These are phyloP conservation scores for Hypoxylon sp. DNA, from an alignment of 2,329 filamentous ascomycete genomes.

Conservation along the genomic window DNA sequence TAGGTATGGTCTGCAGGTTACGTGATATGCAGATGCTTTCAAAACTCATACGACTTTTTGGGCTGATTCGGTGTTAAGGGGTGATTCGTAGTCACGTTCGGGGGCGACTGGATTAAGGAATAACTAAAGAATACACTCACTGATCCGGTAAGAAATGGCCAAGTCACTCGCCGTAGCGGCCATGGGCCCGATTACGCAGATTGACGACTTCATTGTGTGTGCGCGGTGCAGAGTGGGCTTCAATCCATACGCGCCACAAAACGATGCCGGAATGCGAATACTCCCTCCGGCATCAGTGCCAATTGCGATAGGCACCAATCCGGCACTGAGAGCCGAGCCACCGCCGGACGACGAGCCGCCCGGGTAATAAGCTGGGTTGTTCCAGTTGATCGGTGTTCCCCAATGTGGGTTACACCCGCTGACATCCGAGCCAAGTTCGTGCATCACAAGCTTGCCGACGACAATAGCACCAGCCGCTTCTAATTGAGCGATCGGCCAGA, in stretches of 20 bases:
- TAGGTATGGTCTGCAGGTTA: too few relatives aligned
- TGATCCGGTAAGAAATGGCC: conserved; percentile 84
- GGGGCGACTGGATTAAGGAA: not conserved
- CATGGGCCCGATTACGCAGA: conserved; percentile 80
- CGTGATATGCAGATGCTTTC: too few relatives aligned
- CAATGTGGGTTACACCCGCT: conserved; percentile 85
- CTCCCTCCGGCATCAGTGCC: conserved; percentile 84
- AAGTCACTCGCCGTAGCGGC: conserved; percentile 83
- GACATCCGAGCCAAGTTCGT: conserved; percentile 84
- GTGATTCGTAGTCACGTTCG: too few relatives aligned
- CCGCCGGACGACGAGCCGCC: conserved; percentile 86
- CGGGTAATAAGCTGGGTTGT: conserved; percentile 82
- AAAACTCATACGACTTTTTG: too few relatives aligned
- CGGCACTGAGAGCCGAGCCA: conserved; percentile 77
- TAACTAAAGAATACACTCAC: conserved; percentile 27
- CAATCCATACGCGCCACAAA: conserved; percentile 85
- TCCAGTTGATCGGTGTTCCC: conserved; percentile 83
- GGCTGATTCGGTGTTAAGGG: too few relatives aligned
- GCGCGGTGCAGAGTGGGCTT: conserved; percentile 84
- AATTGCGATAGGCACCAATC: conserved; percentile 80
- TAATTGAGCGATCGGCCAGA: conserved; percentile 79
- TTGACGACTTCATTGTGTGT: conserved; percentile 67
- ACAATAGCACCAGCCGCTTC: conserved; percentile 82
- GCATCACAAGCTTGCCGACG: conserved; percentile 84
- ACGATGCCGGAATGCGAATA: conserved; percentile 79